A percentile compares a stretch with the other conserved stretches of the same genome.
Evolutionary conservation across 2,329 filamentous ascomycete genomes (phyloP).

Genomic region (Peltaster fructicola): DNA sequence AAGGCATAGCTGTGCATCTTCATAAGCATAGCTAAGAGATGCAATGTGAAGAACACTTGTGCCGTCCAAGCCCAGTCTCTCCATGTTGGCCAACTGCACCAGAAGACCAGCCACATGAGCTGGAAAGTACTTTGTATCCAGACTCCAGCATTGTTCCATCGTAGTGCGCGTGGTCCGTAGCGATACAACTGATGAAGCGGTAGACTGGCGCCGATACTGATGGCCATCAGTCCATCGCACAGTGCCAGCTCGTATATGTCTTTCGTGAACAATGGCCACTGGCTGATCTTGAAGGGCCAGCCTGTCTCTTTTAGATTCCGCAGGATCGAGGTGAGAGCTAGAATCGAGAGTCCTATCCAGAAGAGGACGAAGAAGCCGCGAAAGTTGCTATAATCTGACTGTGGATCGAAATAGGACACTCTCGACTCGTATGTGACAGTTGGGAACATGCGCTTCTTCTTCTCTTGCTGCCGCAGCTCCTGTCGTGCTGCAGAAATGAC

Average conservation of each 20-base stretch:
- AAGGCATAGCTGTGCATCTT: constrained; percentile 99
- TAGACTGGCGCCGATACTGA: constrained; percentile 51
- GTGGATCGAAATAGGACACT: constrained; percentile 87
- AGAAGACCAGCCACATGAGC: constrained; percentile 57
- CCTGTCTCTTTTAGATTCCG: constrained; percentile 91
- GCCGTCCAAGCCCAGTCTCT: constrained; percentile 92
- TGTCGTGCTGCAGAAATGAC: constrained; percentile 73
- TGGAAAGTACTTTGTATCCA: constrained; percentile 71
- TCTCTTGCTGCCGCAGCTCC: constrained; percentile 44
- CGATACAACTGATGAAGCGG: constrained; percentile 56
- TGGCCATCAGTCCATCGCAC: constrained; percentile 73
- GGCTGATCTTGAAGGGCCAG: constrained; percentile 64
- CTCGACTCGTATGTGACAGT: constrained; percentile 81
- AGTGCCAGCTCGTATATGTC: constrained; percentile 77
- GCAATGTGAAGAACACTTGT: constrained; percentile 84
- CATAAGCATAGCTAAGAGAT: constrained; percentile 85
- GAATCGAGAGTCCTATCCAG: constrained; percentile 92
- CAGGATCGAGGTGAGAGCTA: constrained; percentile 88
- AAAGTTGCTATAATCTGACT: constrained; percentile 84
- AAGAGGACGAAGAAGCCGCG: constrained; percentile 96
- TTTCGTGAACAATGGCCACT: constrained; percentile 74
- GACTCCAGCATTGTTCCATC: constrained; percentile 66
- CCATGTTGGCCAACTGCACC: constrained; percentile 62
- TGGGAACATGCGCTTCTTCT: constrained; percentile 71
- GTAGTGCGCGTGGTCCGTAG: constrained; percentile 34